These are phyloP conservation scores for Reticulascus tulasneorum DNA, from an alignment of 2,329 filamentous ascomycete genomes.

Conservation along the genomic window DNA sequence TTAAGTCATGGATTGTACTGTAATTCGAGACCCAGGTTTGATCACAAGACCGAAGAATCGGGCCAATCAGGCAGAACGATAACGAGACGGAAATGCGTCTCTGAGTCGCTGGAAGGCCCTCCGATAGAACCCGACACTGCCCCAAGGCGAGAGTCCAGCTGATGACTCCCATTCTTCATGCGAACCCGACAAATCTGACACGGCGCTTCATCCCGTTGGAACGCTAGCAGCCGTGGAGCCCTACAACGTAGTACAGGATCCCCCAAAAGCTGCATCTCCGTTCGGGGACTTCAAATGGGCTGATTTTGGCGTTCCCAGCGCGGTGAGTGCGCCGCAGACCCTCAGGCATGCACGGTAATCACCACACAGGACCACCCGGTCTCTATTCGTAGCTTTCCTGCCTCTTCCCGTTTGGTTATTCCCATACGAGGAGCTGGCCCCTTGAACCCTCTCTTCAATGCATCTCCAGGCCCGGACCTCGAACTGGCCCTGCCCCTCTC, in stretches of 20 bases:
- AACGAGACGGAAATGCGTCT: no score
- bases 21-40: no score
- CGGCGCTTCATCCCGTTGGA: not conserved
- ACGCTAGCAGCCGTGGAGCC: not conserved
- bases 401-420: not conserved
- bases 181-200: not conserved
- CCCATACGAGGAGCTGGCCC: no score
- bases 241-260: no score
- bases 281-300: not conserved
- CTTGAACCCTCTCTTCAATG: no score
- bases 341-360: not conserved
- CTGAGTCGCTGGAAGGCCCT: no score
- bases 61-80: no score
- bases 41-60: no score
- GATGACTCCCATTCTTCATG: not conserved
- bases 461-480: not conserved
- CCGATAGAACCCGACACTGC: no score
- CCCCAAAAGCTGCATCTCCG: not conserved
- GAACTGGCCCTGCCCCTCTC: not conserved
- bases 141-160: no score
- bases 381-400: conserved; percentile 11
- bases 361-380: conserved; percentile 3
- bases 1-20: no score
- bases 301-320: not conserved
- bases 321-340: no score